Percentiles rank a stretch among this genome's conserved stretches.
These are phyloP conservation scores for Arthroderma uncinatum DNA, from an alignment of 2,329 filamentous ascomycete species.

Conservation along the genomic window DNA sequence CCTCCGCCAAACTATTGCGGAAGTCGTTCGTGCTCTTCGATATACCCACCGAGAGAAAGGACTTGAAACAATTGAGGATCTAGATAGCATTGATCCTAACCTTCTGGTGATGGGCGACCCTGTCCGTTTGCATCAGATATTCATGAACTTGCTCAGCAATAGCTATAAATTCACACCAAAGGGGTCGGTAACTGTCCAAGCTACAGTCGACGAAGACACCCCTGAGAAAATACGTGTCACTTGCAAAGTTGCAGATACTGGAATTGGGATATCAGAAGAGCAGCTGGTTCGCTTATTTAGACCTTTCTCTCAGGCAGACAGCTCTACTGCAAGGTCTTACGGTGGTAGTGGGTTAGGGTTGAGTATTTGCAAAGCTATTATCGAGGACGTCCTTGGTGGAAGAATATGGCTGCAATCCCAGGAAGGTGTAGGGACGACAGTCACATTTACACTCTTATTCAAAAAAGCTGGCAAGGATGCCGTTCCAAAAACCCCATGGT, in stretches of 20 bases:
- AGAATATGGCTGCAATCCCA: constrained; percentile 70
- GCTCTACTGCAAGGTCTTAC: constrained; percentile 79
- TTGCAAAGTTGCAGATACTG: constrained; percentile 80
- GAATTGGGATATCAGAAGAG: constrained; percentile 71
- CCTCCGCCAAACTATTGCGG: constrained; percentile 54
- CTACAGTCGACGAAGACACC: constrained; percentile 60
- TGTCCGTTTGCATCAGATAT: constrained; percentile 68
- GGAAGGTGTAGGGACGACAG: constrained; percentile 49
- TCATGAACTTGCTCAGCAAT: constrained; percentile 74
- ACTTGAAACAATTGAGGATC: constrained; percentile 50
- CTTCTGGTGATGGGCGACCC: constrained; percentile 73
- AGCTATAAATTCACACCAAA: constrained; percentile 88
- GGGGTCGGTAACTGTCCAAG: constrained; percentile 74
- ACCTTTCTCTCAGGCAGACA: constrained; percentile 86
- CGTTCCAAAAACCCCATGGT: constrained; percentile 47
- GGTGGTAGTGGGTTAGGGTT: constrained; percentile 83
- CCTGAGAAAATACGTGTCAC: constrained; percentile 61
- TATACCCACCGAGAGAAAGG: constrained; percentile 53
- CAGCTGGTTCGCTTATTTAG: constrained; percentile 78
- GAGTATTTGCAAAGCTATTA: constrained; percentile 88
- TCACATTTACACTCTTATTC: constrained; percentile 75
- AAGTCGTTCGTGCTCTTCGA: constrained; percentile 52
- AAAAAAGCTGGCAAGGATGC: constrained; percentile 59
- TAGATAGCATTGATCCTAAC: constrained; percentile 48
- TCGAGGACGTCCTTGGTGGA: constrained; percentile 84